Evolutionary conservation across 2,329 filamentous ascomycete genomes (phyloP).

Genomic region (Aspergillus glaucus): DNA sequence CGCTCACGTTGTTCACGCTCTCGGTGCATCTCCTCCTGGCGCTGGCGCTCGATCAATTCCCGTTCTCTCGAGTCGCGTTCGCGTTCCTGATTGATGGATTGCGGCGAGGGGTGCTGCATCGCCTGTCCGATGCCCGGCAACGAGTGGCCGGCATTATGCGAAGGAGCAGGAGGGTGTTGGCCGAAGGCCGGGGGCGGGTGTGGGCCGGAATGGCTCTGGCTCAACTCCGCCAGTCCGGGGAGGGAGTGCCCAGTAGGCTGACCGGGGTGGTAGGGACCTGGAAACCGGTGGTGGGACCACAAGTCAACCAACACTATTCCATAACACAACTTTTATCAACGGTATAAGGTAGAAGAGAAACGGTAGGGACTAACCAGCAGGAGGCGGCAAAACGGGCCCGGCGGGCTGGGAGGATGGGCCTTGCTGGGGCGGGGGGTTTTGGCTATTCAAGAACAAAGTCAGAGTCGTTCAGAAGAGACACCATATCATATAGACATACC

Average conservation of each 20-base stretch:
- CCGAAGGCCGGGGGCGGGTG: constrained; percentile 38
- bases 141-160: constrained; percentile 32
- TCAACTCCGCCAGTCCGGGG: constrained; percentile 42
- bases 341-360: background rate
- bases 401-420: constrained; percentile 32
- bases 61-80: constrained; percentile 51
- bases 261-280: constrained; percentile 37
- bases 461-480: background rate
- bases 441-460: constrained; percentile 18
- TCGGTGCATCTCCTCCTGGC: constrained; percentile 53
- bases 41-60: constrained; percentile 44
- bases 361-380: constrained; percentile 28
- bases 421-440: constrained; percentile 33
- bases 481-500: constrained; percentile 24
- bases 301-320: constrained; percentile 6
- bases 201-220: constrained; percentile 37
- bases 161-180: constrained; percentile 33
- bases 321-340: background rate
- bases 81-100: constrained; percentile 38
- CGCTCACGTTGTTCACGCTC: constrained; percentile 49
- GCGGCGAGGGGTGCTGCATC: constrained; percentile 38
- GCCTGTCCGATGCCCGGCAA: constrained; percentile 37
- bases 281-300: constrained; percentile 8
- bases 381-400: constrained; percentile 35
- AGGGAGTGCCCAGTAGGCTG: constrained; percentile 41